Conservation (phyloP, 192 early-diverging fungal genomes). For the Rhizophagus clarus region DNA sequence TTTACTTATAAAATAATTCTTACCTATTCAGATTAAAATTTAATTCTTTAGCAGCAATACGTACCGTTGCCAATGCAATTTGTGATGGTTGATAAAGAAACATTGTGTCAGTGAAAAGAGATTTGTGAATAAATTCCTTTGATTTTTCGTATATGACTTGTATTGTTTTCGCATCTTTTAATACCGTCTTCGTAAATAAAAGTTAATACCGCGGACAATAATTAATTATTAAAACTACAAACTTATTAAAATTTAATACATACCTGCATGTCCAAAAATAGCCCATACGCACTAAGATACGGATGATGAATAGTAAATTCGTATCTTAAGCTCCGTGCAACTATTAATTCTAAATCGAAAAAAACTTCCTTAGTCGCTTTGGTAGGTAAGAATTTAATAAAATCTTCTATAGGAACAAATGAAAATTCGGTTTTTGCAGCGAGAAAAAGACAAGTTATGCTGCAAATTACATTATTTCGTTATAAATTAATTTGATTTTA, state of each 20-base stretch:
- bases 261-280: constrained; percentile 75
- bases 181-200: constrained; percentile 39
- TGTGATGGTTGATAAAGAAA: constrained; percentile 79
- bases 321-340: constrained; percentile 74
- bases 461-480: constrained; percentile 18
- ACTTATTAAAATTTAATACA: not conserved
- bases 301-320: constrained; percentile 77
- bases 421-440: constrained; percentile 77
- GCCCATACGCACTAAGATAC: constrained; percentile 67
- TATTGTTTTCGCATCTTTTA: constrained; percentile 45
- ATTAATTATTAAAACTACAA: not conserved
- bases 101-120: constrained; percentile 71
- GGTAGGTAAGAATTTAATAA: constrained; percentile 55
- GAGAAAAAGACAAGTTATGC: constrained; percentile 73
- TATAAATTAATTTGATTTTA: not conserved
- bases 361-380: constrained; percentile 15
- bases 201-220: not conserved
- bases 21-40: constrained; percentile 57
- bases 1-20: not conserved
- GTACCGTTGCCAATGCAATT: constrained; percentile 69
- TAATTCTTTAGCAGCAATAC: constrained; percentile 59
- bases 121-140: constrained; percentile 53
- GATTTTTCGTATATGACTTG: constrained; percentile 59
- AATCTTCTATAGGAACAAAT: constrained; percentile 74
- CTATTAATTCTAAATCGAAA: constrained; percentile 54